A percentile compares a stretch with the other conserved stretches of the same genome.
Evolutionary conservation across 2,329 filamentous ascomycete genomes (phyloP).

Genomic region (Pyrenophora teres): DNA sequence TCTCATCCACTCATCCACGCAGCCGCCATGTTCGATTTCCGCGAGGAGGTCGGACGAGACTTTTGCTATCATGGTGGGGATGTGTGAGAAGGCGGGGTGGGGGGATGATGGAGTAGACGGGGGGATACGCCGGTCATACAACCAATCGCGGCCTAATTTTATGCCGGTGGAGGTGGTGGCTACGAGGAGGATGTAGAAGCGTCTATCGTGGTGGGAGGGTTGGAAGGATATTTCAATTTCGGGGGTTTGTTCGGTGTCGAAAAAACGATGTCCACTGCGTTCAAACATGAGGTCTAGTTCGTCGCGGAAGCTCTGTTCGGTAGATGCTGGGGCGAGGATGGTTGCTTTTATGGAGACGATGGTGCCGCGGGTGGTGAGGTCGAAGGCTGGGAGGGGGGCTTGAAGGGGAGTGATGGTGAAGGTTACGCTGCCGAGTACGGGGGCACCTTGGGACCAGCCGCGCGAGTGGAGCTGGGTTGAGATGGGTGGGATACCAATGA

Average conservation of each 20-base stretch:
- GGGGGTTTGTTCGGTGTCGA: conserved; percentile 5
- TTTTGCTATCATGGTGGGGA: conserved; percentile 48
- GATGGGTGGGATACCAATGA: conserved; percentile 57
- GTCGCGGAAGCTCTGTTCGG: conserved; percentile 36
- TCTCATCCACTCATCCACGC: conserved; percentile 60
- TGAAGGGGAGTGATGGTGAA: conserved; percentile 54
- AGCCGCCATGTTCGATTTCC: conserved; percentile 55
- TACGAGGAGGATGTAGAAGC: conserved; percentile 61
- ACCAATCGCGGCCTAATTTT: conserved; percentile 57
- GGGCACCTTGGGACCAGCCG: conserved; percentile 59
- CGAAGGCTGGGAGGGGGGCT: conserved; percentile 43
- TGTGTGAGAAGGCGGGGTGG: neutral
- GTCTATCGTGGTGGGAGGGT: conserved; percentile 50
- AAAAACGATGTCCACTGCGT: conserved; percentile 20
- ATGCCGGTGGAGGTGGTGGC: conserved; percentile 56
- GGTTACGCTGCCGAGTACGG: conserved; percentile 55
- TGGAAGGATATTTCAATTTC: conserved; percentile 44
- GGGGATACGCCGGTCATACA: conserved; percentile 48
- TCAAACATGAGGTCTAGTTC: conserved; percentile 34
- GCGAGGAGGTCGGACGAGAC: conserved; percentile 52
- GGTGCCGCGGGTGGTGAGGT: conserved; percentile 34
- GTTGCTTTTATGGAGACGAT: conserved; percentile 42
- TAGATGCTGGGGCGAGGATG: conserved; percentile 45
- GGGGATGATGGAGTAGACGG: too few species aligned
- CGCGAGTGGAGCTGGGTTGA: conserved; percentile 51